Evolutionary conservation across 1,139 yeast species (phyloP), one percentile per base, ranked within the genome.

Genomic region (Candida sp.): DNA sequence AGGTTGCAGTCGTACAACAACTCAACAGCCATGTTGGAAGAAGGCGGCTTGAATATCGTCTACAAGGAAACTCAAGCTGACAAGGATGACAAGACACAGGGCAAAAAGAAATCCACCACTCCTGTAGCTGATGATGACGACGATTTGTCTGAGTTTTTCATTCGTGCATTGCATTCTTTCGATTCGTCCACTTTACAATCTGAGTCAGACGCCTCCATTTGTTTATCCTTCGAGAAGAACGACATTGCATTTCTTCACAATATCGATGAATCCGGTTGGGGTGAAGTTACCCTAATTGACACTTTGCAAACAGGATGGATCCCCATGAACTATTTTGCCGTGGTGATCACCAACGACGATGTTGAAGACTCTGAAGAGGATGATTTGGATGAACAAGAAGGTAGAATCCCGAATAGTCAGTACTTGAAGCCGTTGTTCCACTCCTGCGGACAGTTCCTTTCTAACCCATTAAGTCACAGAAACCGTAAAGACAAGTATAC

Each of bases 261-360:
- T 7, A 84, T 92, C 31, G 98, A 94, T 67, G 86, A 89, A 49
- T 88, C 97, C 12, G 99, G 98, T 2, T 94, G 99, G 99, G 98
- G 97, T 53, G 98, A 94, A 68, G 98, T 93, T 3, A 92, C 98
- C 0, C 68, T 90, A 46, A 67, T 83, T 22, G 84, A 85, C 48
- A 79, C 89, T 5, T 81, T 90, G 50, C 81, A 83, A 58, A 78
- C 97, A 53, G 99, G 99, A 28, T 94, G 99, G 99, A 91, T 94
- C 17, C 99, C 99, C 2, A 88, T 93, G 78, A 93, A 93, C 67
- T 94, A 91, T 69, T 94, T 93, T 61, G 67, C 78, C 12, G 79
- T 88, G 41, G 90, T 90, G 12, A 77, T 86, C 7, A 31, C 50
- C 6, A 75, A 75, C 22, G 63, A 61, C 4, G 60, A 61, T 8